Base-by-base conservation (phyloP, 257 asterid genomes). In the Catharanthus roseus region DNA sequence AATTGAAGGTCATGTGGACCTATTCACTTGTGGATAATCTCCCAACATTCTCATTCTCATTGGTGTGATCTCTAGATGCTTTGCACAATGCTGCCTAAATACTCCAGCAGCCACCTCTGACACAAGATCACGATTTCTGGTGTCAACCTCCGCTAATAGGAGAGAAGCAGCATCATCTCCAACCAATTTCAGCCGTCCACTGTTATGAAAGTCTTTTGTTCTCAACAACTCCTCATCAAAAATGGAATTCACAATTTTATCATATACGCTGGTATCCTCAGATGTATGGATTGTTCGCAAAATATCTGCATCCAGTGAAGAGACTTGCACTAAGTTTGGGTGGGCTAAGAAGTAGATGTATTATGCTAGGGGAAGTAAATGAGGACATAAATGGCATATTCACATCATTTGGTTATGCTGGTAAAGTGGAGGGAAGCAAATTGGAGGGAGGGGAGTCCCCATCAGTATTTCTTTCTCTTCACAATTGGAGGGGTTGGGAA, bases 81-180 rank as follows among this genome's bases (percentile, higher is more conserved):
- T 90, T 76, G 96, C 99, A 74, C 97, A 87, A 77, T 93, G 99
- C 76, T 75, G 85, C 77, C 87, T 85, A 82, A 74, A 89, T 62
- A 88, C 83, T 80, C 84, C 93, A 67, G 74, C 74, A 57, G 95
- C 89, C 73, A 84, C 76, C 77, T 91, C 89, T 65, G 85, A 55
- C 73, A 89, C 85, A 66, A 76, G 84, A 78, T 88, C 95, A 70
- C 97, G 92, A 18, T 77, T 74, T 51, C 83, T 81, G 55, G 96
- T 91, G 81, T 89, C 85, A 63, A 84, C 81, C 67, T 88, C 93
- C 8, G 89, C 69, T 72, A 82, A 89, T 72, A 83, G 71, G 72
- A 79, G 69, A 51, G 86, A 82, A 21, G 96, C 85, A 57, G 84
- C 79, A 78, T 86, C 93, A 73, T 82, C 85, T 78, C 73, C 82